Base-by-base conservation (phyloP, 2,329 filamentous ascomycete genomes). In the Aspergillus pseudoglaucus region DNA sequence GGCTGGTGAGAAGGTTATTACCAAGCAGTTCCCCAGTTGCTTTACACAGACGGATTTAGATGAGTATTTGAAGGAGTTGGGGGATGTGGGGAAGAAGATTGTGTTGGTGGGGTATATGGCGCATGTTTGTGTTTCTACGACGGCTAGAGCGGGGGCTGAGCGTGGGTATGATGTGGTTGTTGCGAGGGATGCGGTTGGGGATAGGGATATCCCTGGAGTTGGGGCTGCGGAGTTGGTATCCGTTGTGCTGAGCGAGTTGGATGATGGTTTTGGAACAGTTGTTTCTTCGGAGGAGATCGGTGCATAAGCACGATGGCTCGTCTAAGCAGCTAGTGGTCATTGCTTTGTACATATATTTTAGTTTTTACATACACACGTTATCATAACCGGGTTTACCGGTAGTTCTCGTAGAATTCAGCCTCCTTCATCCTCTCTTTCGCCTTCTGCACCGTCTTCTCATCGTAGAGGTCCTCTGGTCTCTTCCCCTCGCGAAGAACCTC, bases 401-500 rank as follows among this genome's bases (percentile, higher is more conserved):
- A 80, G 49, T 69, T 65, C 43, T 74, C 69, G 57, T 73, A 79
- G 38, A 71, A 69, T 46, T 77, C 78, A 40, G 89, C 85, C 63
- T 94, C 88, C 47, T 73, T 73, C 61, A 84, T 75, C 56, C 84
- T 80, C 53, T 73, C 72, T 61, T 85, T 80, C 2, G 96, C 86
- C 49, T 77, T 74, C 47, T 80, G 75, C 44, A 95, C 71, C 0
- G 85, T 82, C 25, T 81, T 79, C 14, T 68, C 62, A 59, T 85
- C 82, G 62, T 96, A 98, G 22, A 96, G 53, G 1, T 91, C 84
- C 54, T 87, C 84, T 0, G 81, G 74, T 7, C 64, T 69, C 69
- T 84, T 87, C 1, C 77, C 79, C 0, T 81, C 87, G 58, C 81
- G 84, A 40, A 97, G 73, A 1, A 97, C 77, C 61, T 88, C 76